Conservation (phyloP, 768 basidiomycete species). For the Lentinula detonsa region DNA sequence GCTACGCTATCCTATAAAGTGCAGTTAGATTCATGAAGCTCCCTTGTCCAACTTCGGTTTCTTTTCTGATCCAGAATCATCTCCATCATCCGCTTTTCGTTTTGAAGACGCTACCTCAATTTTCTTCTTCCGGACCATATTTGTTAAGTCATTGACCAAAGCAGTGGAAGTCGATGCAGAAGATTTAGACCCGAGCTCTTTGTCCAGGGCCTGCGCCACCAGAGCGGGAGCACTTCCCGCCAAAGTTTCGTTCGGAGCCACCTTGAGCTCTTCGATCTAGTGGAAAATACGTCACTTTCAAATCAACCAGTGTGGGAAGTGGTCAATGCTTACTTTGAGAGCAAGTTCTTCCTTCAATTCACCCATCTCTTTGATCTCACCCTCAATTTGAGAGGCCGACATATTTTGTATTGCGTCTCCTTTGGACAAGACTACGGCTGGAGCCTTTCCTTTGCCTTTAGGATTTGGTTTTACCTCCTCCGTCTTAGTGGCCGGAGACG, state of each 20-base stretch:
- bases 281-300: neutral
- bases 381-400: constrained; percentile 67
- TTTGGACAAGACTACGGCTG: constrained; percentile 28
- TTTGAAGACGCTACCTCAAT: constrained; percentile 33
- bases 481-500: constrained; percentile 7
- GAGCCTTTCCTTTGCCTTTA: constrained; percentile 72
- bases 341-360: constrained; percentile 78
- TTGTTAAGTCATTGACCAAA: constrained; percentile 76
- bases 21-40: neutral
- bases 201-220: constrained; percentile 65
- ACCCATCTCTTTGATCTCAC: constrained; percentile 73
- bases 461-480: constrained; percentile 29
- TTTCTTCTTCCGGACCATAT: constrained; percentile 87
- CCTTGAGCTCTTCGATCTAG: constrained; percentile 88
- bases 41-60: constrained; percentile 51
- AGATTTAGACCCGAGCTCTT: constrained; percentile 50
- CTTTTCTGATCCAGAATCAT: constrained; percentile 48
- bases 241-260: constrained; percentile 57
- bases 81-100: constrained; percentile 66
- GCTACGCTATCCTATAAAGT: neutral
- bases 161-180: constrained; percentile 27
- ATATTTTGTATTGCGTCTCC: constrained; percentile 59
- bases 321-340: constrained; percentile 52
- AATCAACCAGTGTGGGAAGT: neutral
- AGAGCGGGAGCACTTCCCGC: constrained; percentile 59